A percentile compares a stretch with the other conserved stretches of the same genome.
Conservation (phyloP, 768 basidiomycete species). For the Pleurotus cornucopiae region DNA sequence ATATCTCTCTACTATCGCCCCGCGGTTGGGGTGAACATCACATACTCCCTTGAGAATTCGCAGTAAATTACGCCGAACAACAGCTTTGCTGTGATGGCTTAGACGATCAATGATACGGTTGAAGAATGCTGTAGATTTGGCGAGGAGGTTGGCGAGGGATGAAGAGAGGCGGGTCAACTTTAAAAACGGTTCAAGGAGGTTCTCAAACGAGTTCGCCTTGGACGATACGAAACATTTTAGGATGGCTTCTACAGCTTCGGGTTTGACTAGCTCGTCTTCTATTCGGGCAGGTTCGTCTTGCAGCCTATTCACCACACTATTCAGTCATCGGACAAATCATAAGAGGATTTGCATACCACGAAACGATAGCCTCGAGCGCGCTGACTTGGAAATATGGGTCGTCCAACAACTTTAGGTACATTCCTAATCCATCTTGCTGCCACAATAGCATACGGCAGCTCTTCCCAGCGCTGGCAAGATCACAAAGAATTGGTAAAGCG, state of each 20-base stretch:
- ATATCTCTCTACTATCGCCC: conserved; percentile 77
- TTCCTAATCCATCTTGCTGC: conserved; percentile 85
- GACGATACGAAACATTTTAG: conserved; percentile 78
- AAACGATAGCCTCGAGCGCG: conserved; percentile 84
- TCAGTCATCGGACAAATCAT: neutral
- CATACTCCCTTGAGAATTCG: conserved; percentile 81
- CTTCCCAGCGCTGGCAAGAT: conserved; percentile 93
- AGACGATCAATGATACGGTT: conserved; percentile 83
- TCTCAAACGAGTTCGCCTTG: conserved; percentile 90
- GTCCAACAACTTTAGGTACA: conserved; percentile 75
- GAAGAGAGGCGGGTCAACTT: conserved; percentile 86
- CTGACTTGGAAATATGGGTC: conserved; percentile 93
- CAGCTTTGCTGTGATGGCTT: conserved; percentile 66
- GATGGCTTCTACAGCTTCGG: conserved; percentile 59
- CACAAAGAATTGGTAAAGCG: conserved; percentile 93
- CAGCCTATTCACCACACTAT: conserved; percentile 49
- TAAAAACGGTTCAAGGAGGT: conserved; percentile 85
- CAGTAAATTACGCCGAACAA: conserved; percentile 87
- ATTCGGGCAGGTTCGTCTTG: conserved; percentile 94
- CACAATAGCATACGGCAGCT: conserved; percentile 85
- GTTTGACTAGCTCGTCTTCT: conserved; percentile 80
- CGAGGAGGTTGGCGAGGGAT: conserved; percentile 67
- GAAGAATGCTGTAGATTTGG: conserved; percentile 79
- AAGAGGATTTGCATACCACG: conserved; percentile 56
- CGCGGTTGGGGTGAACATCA: conserved; percentile 85